Conservation (phyloP, 139 green algal species). For the Chlorella sp. region DNA sequence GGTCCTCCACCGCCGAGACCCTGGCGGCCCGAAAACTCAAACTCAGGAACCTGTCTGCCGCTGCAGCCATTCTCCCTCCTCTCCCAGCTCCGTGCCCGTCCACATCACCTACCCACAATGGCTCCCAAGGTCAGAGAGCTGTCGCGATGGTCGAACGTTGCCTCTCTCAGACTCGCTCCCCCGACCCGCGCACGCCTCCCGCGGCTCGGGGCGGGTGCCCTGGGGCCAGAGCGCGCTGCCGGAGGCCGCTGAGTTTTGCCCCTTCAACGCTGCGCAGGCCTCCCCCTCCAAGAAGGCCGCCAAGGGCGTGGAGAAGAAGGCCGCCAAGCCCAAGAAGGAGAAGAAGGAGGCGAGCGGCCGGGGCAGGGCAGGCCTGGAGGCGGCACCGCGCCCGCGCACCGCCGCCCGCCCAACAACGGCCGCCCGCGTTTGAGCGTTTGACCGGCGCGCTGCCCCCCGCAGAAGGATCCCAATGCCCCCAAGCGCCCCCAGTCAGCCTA, state of each 20-base stretch:
- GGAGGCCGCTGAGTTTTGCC: background rate
- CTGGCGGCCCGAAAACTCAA: too few species aligned
- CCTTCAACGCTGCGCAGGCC: conserved; percentile 15
- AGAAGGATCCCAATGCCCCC: conserved; percentile 43
- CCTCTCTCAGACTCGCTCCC: too few species aligned
- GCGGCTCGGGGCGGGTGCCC: too few species aligned
- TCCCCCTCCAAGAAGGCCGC: conserved; percentile 7
- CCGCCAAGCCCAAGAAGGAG: conserved; percentile 40
- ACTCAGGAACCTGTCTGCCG: too few species aligned
- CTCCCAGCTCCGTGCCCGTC: too few species aligned
- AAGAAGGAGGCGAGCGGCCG: conserved; percentile 8
- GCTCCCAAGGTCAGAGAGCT: conserved; percentile 6
- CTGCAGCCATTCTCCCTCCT: too few species aligned
- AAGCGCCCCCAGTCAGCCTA: conserved; percentile 40
- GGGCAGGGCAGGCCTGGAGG: background rate
- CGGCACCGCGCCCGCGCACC: too few species aligned
- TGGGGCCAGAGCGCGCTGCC: too few species aligned
- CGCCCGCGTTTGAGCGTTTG: background rate
- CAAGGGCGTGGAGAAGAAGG: conserved; percentile 33
- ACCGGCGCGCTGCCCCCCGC: background rate
- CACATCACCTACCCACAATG: conserved; percentile 21
- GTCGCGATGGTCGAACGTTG: background rate
- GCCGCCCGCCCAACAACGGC: too few species aligned
- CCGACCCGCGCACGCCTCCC: too few species aligned
- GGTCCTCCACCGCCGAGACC: too few species aligned